Base-by-base conservation (phyloP, 306 rosid genomes). In the Acacia confusa region DNA sequence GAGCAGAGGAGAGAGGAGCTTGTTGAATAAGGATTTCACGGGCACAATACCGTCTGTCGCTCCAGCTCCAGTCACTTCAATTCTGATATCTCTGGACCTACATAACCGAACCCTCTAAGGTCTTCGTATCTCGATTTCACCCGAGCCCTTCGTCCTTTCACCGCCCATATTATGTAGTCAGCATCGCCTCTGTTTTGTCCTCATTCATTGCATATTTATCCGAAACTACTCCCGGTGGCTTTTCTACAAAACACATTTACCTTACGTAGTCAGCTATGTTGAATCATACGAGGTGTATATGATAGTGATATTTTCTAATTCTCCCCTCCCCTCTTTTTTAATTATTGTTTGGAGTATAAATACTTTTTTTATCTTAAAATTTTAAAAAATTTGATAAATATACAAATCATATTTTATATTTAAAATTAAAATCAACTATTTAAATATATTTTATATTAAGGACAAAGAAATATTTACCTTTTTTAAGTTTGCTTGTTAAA, bases 31-130 rank as follows among this genome's bases (percentile, higher is more conserved):
- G 67, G 83, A 78, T 84, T 86, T 86, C 91, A 84, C 88, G 83
- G 81, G 85, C 84, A 82, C 75, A 85, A 75, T 78, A 82, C 90
- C 82, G 79, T 76, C 82, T 83, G 86, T 78, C 86, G 87, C 91
- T 86, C 87, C 73, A 58, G 88, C 91, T 86, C 87, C 76, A 58
- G 89, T 90, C 90, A 86, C 91, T 84, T 88, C 90, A 82, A 40
- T 72, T 81, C 82, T 80, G 82, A 69, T 67, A 70, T 75, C 75
- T 66, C 75, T 53, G 87, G 74, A 82, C 91, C 86, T 67, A 53
- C 78, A 27, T 16, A 45, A 7, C 48, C 27, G 60, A 32, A 61
- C 68, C 79, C 9, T 25, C 75, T 60, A 74, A 52, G 75, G 69
- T 76, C 40, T 28, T 82, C 81, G 70, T 34, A 9, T n/a, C 47